Conservation (phyloP, 116 monocot genomes). For the Cymodocea nodosa region DNA sequence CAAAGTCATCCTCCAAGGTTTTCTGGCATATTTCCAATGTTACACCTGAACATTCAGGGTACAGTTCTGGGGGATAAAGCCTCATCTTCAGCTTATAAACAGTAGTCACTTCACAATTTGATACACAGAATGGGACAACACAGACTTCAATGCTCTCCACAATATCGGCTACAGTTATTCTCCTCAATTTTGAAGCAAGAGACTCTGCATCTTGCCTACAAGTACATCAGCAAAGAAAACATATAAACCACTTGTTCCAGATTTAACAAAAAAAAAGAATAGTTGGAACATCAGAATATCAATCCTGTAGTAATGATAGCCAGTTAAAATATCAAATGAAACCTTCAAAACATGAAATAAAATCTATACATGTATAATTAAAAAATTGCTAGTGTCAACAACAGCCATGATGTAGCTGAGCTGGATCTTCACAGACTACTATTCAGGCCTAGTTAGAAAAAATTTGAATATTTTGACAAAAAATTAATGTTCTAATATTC, state of each 20-base stretch:
- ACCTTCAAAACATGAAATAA: too few relatives aligned
- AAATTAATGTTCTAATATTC: too few relatives aligned
- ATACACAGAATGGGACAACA: slow-evolving; percentile 43
- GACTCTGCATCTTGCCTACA: slow-evolving; percentile 64
- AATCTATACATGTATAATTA: too few relatives aligned
- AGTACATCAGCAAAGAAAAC: slow-evolving; percentile 5
- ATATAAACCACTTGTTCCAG: neutral
- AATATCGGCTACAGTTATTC: slow-evolving; percentile 61
- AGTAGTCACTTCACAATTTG: slow-evolving; percentile 21
- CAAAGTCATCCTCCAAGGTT: slow-evolving; percentile 24
- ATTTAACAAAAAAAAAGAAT: too few relatives aligned
- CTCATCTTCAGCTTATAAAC: slow-evolving; percentile 63
- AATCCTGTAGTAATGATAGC: too few relatives aligned
- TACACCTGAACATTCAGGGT: slow-evolving; percentile 42
- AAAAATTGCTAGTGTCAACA: too few relatives aligned
- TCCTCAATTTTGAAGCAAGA: slow-evolving; percentile 50
- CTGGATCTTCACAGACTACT: too few relatives aligned
- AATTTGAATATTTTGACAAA: too few relatives aligned
- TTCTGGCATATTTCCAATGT: slow-evolving; percentile 30
- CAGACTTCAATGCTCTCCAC: slow-evolving; percentile 67
- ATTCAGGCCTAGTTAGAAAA: too few relatives aligned
- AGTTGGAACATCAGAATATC: too few relatives aligned
- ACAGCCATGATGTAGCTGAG: too few relatives aligned
- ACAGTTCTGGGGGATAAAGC: slow-evolving; percentile 48
- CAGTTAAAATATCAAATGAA: too few relatives aligned